A percentile compares a stretch with the other conserved stretches of the same genome.
Conservation (phyloP, 805 yeast species). For the Candida morakotiae region DNA sequence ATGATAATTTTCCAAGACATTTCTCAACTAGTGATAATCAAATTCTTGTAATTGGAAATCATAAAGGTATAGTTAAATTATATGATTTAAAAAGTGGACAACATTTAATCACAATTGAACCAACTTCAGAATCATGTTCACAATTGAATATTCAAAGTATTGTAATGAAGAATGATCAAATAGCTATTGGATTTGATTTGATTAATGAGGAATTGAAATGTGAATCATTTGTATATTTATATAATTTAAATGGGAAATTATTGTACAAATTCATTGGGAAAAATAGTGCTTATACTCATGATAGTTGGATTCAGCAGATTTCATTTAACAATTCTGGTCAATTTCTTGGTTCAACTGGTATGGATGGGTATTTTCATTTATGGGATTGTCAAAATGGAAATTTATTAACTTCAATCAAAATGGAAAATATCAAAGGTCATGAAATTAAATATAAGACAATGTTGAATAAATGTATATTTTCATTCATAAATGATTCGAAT, state of each 20-base stretch:
- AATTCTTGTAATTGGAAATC: neutral
- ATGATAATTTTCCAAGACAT: neutral
- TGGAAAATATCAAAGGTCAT: neutral
- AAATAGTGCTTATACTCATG: neutral
- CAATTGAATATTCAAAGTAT: neutral
- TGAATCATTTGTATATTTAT: neutral
- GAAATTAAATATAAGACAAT: neutral
- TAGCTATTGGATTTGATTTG: neutral
- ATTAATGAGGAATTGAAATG: neutral
- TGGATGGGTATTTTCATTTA: slow-evolving; percentile 1
- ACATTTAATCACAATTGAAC: too few relatives aligned
- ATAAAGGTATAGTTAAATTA: neutral
- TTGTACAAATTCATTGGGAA: neutral
- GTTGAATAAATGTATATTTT: neutral
- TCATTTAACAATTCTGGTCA: neutral
- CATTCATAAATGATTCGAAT: neutral
- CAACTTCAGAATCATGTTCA: neutral
- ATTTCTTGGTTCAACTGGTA: neutral
- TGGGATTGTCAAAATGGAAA: neutral
- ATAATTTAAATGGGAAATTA: neutral
- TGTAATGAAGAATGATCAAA: neutral
- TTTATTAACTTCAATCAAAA: neutral
- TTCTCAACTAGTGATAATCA: neutral
- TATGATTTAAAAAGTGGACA: neutral
- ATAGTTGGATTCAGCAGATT: neutral